Conservation (phyloP, 768 basidiomycete species). For the Mycena metata region DNA sequence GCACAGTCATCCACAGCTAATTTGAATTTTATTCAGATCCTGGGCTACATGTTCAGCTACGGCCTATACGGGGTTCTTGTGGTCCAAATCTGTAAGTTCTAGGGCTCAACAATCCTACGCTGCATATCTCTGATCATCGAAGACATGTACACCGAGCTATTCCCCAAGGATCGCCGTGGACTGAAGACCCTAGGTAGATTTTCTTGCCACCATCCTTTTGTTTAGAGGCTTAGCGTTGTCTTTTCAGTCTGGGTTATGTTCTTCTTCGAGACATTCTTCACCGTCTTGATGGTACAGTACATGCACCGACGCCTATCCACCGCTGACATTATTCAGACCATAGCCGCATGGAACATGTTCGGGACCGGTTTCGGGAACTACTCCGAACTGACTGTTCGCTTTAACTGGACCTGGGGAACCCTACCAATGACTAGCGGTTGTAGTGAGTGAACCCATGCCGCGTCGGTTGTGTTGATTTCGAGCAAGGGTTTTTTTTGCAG, state of each 20-base stretch:
- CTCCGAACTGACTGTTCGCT: neutral
- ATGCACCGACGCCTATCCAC: too few species aligned
- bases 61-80: conserved; percentile 24
- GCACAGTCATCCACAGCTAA: too few species aligned
- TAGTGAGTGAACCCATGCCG: conserved; percentile 17
- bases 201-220: neutral
- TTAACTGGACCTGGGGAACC: conserved; percentile 35
- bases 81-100: conserved; percentile 24
- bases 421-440: conserved; percentile 26
- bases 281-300: conserved; percentile 10
- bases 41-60: conserved; percentile 24
- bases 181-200: conserved; percentile 25
- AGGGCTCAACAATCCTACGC: neutral
- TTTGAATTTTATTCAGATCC: neutral
- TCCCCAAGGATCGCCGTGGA: conserved; percentile 20
- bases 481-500: neutral
- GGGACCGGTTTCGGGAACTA: conserved; percentile 35
- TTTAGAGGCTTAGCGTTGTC: neutral
- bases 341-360: conserved; percentile 37
- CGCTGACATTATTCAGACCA: neutral
- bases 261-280: conserved; percentile 32
- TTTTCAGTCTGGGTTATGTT: conserved; percentile 32
- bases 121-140: neutral
- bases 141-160: conserved; percentile 34
- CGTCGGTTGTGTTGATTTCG: neutral